phyloP scores from a whole-genome alignment of 768 basidiomycete species.

The Podaxis rugospora region DNA sequence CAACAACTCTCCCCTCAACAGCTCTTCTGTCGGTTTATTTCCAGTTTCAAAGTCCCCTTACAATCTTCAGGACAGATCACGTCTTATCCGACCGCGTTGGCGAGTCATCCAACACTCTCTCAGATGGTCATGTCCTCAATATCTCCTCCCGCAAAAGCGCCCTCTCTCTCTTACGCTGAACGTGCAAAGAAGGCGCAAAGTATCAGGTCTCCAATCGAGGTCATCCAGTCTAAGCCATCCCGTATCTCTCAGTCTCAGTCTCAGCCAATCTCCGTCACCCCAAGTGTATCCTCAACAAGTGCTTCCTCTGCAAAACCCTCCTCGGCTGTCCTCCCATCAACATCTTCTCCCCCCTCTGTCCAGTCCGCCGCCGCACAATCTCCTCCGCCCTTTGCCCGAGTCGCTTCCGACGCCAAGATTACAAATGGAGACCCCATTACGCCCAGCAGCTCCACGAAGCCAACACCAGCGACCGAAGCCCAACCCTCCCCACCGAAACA shows the following conservation, averaged over 20 bases:
- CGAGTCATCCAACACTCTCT: constrained; percentile 5
- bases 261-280: constrained; percentile 7
- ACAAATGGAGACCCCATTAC: background rate
- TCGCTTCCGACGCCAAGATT: background rate
- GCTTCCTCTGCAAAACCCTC: constrained; percentile 3
- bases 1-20: background rate
- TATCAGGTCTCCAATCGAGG: constrained; percentile 22
- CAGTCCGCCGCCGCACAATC: background rate
- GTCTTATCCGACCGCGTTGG: constrained; percentile 9
- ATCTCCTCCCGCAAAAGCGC: constrained; percentile 19
- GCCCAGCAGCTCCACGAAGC: constrained; percentile 4
- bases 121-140: constrained; percentile 20
- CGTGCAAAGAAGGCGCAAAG: constrained; percentile 46
- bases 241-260: constrained; percentile 12
- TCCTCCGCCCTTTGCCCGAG: background rate
- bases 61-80: background rate
- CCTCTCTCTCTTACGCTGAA: constrained; percentile 54
- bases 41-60: background rate
- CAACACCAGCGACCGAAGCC: constrained; percentile 3
- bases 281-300: constrained; percentile 4
- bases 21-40: background rate
- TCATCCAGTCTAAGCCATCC: background rate
- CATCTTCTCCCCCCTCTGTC: background rate
- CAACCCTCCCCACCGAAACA: constrained; percentile 9
- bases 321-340: constrained; percentile 3